Conservation (phyloP, 768 basidiomycete species). For the Psilocybe sp. region DNA sequence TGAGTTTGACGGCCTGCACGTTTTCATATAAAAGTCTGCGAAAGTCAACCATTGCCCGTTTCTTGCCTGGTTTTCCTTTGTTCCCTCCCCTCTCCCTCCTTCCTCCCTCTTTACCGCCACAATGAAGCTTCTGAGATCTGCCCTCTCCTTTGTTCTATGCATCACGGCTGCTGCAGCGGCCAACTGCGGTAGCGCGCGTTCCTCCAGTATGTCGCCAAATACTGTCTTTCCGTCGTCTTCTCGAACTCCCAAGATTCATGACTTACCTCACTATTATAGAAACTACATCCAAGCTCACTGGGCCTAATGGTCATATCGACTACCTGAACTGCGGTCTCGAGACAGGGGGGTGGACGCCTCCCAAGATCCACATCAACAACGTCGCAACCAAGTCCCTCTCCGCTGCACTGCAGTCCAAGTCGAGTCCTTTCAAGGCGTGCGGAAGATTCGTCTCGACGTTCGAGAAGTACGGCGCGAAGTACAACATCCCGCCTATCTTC, state of each 20-base stretch:
- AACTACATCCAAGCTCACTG: conserved; percentile 43
- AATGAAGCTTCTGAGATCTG: conserved; percentile 44
- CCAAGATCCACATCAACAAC: conserved; percentile 50
- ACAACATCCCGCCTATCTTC: conserved; percentile 65
- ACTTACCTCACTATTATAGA: conserved; percentile 27
- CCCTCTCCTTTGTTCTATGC: conserved; percentile 35
- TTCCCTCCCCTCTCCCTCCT: conserved; percentile 7
- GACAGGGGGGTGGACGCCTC: conserved; percentile 73
- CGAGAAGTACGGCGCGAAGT: conserved; percentile 50
- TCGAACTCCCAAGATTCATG: background rate
- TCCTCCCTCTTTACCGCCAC: conserved; percentile 14
- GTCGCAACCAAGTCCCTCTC: conserved; percentile 45
- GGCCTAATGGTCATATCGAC: conserved; percentile 68
- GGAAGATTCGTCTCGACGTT: conserved; percentile 45
- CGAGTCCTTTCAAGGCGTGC: conserved; percentile 62
- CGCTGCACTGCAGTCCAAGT: conserved; percentile 41
- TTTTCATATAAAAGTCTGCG: too few relatives aligned
- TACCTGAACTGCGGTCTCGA: conserved; percentile 81
- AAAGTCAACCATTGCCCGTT: too few relatives aligned
- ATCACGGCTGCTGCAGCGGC: conserved; percentile 31
- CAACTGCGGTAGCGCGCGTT: conserved; percentile 47
- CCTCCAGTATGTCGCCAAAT: conserved; percentile 36
- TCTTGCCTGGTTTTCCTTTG: too few relatives aligned
- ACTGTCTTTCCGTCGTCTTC: background rate
- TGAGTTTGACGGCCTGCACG: too few relatives aligned